Base-by-base conservation (phyloP, 495 filamentous ascomycete genomes). In the Rostrohypoxylon terebratum region DNA sequence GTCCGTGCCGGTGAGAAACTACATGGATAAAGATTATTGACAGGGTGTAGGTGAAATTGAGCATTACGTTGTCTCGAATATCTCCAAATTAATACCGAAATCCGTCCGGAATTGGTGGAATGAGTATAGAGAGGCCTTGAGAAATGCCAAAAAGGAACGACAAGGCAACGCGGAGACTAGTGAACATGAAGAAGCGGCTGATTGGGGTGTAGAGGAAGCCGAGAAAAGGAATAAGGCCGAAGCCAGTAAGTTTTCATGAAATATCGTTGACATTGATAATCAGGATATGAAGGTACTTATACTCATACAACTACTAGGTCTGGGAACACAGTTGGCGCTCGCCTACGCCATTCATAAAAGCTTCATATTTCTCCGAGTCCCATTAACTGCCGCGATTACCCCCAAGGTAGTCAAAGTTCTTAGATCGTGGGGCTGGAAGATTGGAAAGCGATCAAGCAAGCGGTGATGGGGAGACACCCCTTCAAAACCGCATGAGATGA, bases 321-420 rank as follows among this genome's bases (percentile, higher is more conserved):
- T 88, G 36, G 85, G 84, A 51, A 99, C 96, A 3, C 94, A 98
- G 74, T 83, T 98, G 25, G 96, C 92, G 13, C 87, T 99, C 13
- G 96, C 96, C 5, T 99, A 99, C 74, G 96, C 95, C 0, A 91
- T 99, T 58, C 96, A 99, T 84, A 99, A 99, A 81, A 96, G 91
- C 69, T 94, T 99, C 80, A 97, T 99, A 59, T 97, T 99, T 79
- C 81, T 98, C 60, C 87, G 96, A 8, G 92, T 99, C 2, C 96
- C 96, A 2, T 77, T 98, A 69, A 94, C 96, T 2, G 94, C 91
- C 11, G 95, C 93, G 0, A 86, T 97, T 13, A 93, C 92, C 6
- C 96, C 96, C 2, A 97, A 96, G 78, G 90, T 98, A 10, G 96
- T 97, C 66, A 94, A 93, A 81, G 86, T 88, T 14, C 83, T 99